Evolutionary conservation across 2,329 filamentous ascomycete species (phyloP).

Genomic region (Aspergillus sp.): DNA sequence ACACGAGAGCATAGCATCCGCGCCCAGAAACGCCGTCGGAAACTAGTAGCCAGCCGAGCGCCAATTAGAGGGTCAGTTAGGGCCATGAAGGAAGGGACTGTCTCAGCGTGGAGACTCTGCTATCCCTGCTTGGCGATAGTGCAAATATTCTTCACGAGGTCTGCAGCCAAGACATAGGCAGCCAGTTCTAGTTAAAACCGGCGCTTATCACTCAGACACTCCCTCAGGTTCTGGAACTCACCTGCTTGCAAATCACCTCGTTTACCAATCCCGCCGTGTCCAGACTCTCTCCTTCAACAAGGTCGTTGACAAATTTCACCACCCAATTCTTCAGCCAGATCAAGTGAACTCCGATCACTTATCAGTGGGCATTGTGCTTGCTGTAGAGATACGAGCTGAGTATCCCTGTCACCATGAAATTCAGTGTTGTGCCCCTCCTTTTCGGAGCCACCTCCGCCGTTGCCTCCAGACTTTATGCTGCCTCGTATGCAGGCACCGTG

Average conservation of each 20-base stretch:
- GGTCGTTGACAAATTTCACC: background rate
- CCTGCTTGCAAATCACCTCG: constrained; percentile 1
- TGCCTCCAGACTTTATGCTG: constrained; percentile 30
- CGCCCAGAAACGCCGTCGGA: background rate
- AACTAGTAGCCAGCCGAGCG: no score
- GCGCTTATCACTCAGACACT: background rate
- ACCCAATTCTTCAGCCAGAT: background rate
- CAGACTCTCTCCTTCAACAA: background rate
- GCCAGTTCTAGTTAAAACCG: background rate
- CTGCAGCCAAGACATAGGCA: background rate
- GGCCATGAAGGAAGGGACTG: background rate
- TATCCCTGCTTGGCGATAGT: background rate
- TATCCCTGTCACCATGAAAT: background rate
- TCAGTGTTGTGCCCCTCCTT: background rate
- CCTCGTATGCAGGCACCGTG: constrained; percentile 38
- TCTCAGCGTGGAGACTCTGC: background rate
- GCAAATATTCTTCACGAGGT: background rate
- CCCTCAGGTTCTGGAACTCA: background rate
- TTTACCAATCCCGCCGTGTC: background rate
- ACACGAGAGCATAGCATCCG: background rate
- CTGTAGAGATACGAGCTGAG: background rate
- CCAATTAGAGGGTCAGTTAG: background rate
- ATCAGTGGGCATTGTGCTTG: background rate
- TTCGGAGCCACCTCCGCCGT: background rate
- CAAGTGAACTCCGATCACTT: background rate